Base-by-base conservation (phyloP, 768 basidiomycete genomes). In the Russula vinacea region DNA sequence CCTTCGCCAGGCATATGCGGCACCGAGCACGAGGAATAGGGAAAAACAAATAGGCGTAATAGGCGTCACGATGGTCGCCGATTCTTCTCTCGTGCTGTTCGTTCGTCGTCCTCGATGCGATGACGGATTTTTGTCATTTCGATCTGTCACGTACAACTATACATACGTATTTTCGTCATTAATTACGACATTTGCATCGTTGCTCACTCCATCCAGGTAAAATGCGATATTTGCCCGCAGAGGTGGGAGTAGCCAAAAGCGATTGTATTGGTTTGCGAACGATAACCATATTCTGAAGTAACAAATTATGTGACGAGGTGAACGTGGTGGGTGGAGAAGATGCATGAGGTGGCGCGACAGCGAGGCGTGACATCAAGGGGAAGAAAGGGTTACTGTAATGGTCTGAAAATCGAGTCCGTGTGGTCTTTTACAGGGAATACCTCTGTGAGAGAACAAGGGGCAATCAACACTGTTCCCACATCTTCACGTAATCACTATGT, bases 401-500 rank as follows among this genome's bases (percentile, higher is more conserved):
- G 29, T 51, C 49, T 57, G 44, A 22, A 33, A 29, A n/a, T 45
- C 24, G n/a, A 40, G 62, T 64, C 58, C 45, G 39, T 29, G 29
- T 29, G 55, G 53, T 50, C 17, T 29, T 33, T 42, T n/a, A 35
- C 16, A 22, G 22, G 26, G n/a, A 40, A 13, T 10, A 5, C 35
- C n/a, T 55, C 24, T 22, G 10, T 16, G 45, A 32, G 32, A n/a
- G 47, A 49, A 44, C 4, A 10, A 5, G 16, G 44, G 44, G 17
- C 39, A 17, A 42, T 66, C 24, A 68, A 53, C 68, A 68, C 37
- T 40, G 58, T 29, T 67, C 55, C 68, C 68, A 68, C 68, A 68
- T 68, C 39, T 67, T 68, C 33, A 68, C 68, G 33, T 61, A 67
- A 59, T 68, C 68, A 24, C 67, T 68, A 45, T n/a, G 22, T 2